Evolutionary conservation across 768 basidiomycete genomes (phyloP), one percentile per base, ranked within the genome.

Genomic region (Coprinopsis strossmayeri): DNA sequence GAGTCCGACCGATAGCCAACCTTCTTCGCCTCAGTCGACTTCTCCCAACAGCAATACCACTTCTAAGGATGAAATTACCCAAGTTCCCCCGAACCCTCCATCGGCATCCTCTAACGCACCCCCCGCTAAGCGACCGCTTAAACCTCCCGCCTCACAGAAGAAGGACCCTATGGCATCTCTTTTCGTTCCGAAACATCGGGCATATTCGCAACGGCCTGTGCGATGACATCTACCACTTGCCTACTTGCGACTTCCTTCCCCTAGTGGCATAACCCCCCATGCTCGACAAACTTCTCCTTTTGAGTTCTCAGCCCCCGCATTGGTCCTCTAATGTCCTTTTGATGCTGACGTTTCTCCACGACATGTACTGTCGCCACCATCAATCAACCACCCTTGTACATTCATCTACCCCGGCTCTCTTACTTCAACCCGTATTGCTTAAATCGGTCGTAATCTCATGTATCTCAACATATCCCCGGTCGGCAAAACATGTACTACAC

Each of bases 171-270:
- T 79, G 77, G 66, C 69, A 44, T 65, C 67, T 56, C 59, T 77
- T 48, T 90, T 90, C 64, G 82, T 89, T 63, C 87, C 87, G 45
- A 89, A 87, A 64, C 84, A 81, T 53, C 81, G 83, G 50, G 72
- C 79, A 20, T 66, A 79, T 57, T 78, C 78, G 20, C 80, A 81
- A 55, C 71, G 69, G 2, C 72, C 76, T 37, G 63, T 68, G 53
- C 67, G 65, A 53, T 39, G 47, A 18, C 28, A 13, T 24, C 44
- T 39, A 42, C 40, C 24, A 42, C 41, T 21, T 17, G 12, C 41
- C 23, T 18, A 10, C 41, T 21, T 42, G 17, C 25, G 12, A 42
- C 25, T 20, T 21, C 17, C 20, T 9, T 9, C 20, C 15, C 13
- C 25, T 42, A n/a, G n/a, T n/a, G n/a, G n/a, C n/a, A n/a, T n/a